Percentiles rank a stretch among this genome's conserved stretches.
Evolutionary conservation across 2,329 filamentous ascomycete species (phyloP).

Genomic region (Chaetomiaceae sp.): DNA sequence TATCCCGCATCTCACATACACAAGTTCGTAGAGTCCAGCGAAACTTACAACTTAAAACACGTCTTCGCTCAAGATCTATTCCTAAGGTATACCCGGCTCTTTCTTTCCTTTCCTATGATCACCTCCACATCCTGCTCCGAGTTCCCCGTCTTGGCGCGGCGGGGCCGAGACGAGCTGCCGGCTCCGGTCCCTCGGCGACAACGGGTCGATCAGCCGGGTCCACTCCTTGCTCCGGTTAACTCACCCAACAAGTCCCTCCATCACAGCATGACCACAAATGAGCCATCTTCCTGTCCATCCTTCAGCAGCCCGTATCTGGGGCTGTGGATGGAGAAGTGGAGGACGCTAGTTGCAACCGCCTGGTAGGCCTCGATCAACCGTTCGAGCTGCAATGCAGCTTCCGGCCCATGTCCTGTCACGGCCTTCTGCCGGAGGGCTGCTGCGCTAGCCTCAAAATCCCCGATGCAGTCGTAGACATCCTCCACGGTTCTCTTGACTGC

Average conservation of each 20-base stretch:
- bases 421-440: neutral
- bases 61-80: too few relatives aligned
- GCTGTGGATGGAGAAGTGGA: conserved; percentile 18
- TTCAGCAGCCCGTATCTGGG: conserved; percentile 17
- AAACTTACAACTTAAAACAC: too few relatives aligned
- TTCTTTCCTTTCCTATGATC: too few relatives aligned
- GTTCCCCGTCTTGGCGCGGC: neutral
- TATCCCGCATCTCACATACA: too few relatives aligned
- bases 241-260: neutral
- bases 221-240: neutral
- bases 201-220: neutral
- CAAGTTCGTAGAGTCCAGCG: too few relatives aligned
- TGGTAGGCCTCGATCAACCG: conserved; percentile 13
- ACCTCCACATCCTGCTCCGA: too few relatives aligned
- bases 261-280: conserved; percentile 15
- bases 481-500: neutral
- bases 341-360: conserved; percentile 11
- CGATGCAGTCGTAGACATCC: conserved; percentile 1
- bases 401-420: neutral
- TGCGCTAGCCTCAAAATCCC: conserved; percentile 6
- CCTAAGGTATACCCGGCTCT: too few relatives aligned
- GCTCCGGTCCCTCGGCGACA: neutral
- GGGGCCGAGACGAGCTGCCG: neutral
- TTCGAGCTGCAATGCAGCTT: neutral
- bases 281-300: conserved; percentile 15